Evolutionary conservation across 1,284 basidiomycete genomes (phyloP), one percentile per base, ranked within the genome.

Genomic region (Bjerkandera adusta): DNA sequence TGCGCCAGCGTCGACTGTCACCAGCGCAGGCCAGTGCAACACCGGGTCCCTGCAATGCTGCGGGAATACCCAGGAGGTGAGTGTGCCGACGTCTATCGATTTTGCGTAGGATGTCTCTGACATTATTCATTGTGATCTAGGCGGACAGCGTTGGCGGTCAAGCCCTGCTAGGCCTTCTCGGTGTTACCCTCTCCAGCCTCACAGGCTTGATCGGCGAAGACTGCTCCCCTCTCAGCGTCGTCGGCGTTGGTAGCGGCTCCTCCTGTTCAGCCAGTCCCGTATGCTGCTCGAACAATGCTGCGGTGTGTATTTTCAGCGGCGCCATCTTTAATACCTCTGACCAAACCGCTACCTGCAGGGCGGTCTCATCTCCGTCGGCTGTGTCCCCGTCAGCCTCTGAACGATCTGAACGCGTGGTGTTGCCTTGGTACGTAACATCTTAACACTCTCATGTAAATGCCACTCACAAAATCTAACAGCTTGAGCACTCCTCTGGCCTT

Each of bases 261-360:
- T 39, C 48, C 15, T 56, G 57, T 45, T 22, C 25, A 7, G 33
- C 51, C 22, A 52, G 47, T 42, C 48, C 48, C 22, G 57, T 58
- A 11, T 58, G 57, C 47, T 58, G 57, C 49, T 44, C 55, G 45
- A 54, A 60, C 50, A 60, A 60, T 52, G 45, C 32, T 40, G 18
- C 48, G 20, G 59, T 60, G 24, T 45, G 57, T 50, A 16, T n/a
- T 16, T n/a, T n/a, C n/a, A n/a, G n/a, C n/a, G n/a, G n/a, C n/a
- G n/a, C n/a, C n/a, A n/a, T n/a, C n/a, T n/a, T n/a, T n/a, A n/a
- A n/a, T n/a, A n/a, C n/a, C n/a, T n/a, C n/a, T n/a, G n/a, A n/a
- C n/a, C n/a, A n/a, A n/a, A n/a, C n/a, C n/a, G n/a, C n/a, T n/a
- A n/a, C n/a, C n/a, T 13, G 22, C 24, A 36, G 56, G 56, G 53